Evolutionary conservation across 805 yeast genomes (phyloP).

Genomic region (Suhomyces tanzawaensis): DNA sequence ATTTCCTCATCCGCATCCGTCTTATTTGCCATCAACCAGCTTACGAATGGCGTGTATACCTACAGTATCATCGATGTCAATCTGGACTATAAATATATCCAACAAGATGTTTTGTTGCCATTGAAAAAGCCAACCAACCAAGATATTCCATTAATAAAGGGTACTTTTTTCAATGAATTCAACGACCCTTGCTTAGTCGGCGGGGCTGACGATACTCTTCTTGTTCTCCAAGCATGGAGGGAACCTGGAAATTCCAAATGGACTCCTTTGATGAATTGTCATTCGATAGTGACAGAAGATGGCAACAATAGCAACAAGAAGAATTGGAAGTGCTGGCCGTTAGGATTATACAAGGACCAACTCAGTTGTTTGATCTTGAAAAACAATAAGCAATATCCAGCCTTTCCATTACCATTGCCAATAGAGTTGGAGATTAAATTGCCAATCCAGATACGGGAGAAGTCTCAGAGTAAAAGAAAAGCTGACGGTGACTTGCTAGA

Average conservation of each 20-base stretch:
- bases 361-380: constrained; percentile 74
- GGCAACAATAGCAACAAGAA: constrained; percentile 46
- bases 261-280: constrained; percentile 77
- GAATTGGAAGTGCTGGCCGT: constrained; percentile 80
- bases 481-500: constrained; percentile 25
- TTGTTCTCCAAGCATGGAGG: constrained; percentile 78
- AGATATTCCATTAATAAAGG: constrained; percentile 47
- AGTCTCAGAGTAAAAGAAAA: constrained; percentile 21
- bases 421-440: constrained; percentile 69
- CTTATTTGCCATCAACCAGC: constrained; percentile 49
- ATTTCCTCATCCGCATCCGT: constrained; percentile 59
- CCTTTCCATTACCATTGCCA: constrained; percentile 81
- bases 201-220: constrained; percentile 71
- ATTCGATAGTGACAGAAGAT: constrained; percentile 43
- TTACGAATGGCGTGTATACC: constrained; percentile 31
- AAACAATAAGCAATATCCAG: constrained; percentile 63
- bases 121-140: constrained; percentile 17
- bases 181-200: constrained; percentile 86
- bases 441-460: constrained; percentile 47
- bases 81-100: constrained; percentile 37
- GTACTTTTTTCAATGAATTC: constrained; percentile 79
- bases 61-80: constrained; percentile 50
- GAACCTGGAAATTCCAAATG: constrained; percentile 72
- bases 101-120: constrained; percentile 40
- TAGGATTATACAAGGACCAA: constrained; percentile 70